Base-by-base conservation (phyloP, 176 grass and related monocot genomes). In the Oryza brachyantha region DNA sequence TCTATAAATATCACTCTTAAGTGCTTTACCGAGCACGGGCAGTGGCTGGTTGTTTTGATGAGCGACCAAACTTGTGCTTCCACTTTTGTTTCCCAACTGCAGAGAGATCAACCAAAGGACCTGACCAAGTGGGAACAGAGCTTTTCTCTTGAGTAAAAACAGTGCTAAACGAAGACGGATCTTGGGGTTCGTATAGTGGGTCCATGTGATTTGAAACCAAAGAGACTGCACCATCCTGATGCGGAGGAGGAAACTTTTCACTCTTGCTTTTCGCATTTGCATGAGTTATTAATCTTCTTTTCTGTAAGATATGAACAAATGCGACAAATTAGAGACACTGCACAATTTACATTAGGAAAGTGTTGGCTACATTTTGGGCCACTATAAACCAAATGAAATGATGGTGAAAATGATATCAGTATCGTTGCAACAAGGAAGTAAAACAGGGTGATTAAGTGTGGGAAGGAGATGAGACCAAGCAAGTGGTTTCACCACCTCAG, bases 201-300 rank as follows among this genome's bases (percentile, higher is more conserved):
- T 91, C 88, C 75, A 88, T 91, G 66, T 89, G 84, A 81, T 89
- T 85, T 64, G 92, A 80, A 77, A 85, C 92, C 81, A 94, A 68
- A 34, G 89, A 83, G 2, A 87, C 77, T 3, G 83, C 84, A 34
- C 92, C 92, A 57, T 94, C 92, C 70, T 94, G 89, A 78, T 94
- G 92, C 34, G 92, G 92, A 48, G 92, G 92, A 64, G 92, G 92
- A 48, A 94, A 94, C 78, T 94, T 94, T 71, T 94, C 92, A 1
- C 92, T 94, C 84, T 94, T 94, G 81, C 92, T 91, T 80, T 94
- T 94, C 5, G 78, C 92, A 67, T 87, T 91, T 66, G 89, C 84
- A 48, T 89, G 89, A 58, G 73, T 80, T 42, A 89, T 79, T 48
- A 94, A 57, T 67, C 86, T 85, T 67, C 92, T 83, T 84, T 84